Percentiles rank a stretch among this genome's conserved stretches.
Evolutionary conservation across 2,329 filamentous ascomycete species (phyloP).

Genomic region (Trichothecium roseum): DNA sequence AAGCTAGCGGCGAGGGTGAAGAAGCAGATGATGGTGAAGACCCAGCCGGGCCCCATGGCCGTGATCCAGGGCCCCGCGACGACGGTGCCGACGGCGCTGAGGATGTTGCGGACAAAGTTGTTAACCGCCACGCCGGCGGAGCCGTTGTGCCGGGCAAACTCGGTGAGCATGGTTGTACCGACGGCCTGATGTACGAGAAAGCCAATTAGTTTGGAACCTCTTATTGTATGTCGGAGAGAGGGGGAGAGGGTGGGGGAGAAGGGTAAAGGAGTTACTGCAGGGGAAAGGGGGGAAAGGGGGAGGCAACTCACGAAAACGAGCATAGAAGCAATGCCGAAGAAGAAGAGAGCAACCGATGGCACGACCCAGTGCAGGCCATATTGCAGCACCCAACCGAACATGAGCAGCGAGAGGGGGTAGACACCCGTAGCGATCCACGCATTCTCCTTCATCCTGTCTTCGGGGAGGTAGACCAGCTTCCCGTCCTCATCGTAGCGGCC

Average conservation of each 20-base stretch:
- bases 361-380: conserved; percentile 56
- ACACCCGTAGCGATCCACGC: conserved; percentile 64
- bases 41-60: conserved; percentile 64
- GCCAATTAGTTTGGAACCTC: not conserved
- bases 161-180: conserved; percentile 73
- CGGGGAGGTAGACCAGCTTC: conserved; percentile 57
- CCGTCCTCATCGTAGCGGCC: conserved; percentile 58
- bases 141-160: conserved; percentile 65
- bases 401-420: conserved; percentile 60
- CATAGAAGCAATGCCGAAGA: conserved; percentile 72
- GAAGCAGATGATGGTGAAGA: conserved; percentile 48
- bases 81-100: conserved; percentile 60
- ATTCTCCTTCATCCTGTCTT: conserved; percentile 77
- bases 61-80: conserved; percentile 61
- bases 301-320: conserved; percentile 52
- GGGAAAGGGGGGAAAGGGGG: too few relatives aligned
- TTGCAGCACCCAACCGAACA: conserved; percentile 67
- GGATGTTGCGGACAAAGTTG: conserved; percentile 72
- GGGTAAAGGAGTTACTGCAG: too few relatives aligned
- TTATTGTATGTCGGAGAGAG: conserved; percentile 6
- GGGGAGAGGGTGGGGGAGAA: not conserved
- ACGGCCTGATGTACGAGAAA: conserved; percentile 36
- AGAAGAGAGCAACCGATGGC: conserved; percentile 54
- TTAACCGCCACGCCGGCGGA: conserved; percentile 69
- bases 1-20: conserved; percentile 48